Evolutionary conservation across 345 rosid species (phyloP).

Genomic region (Mercurialis annua): DNA sequence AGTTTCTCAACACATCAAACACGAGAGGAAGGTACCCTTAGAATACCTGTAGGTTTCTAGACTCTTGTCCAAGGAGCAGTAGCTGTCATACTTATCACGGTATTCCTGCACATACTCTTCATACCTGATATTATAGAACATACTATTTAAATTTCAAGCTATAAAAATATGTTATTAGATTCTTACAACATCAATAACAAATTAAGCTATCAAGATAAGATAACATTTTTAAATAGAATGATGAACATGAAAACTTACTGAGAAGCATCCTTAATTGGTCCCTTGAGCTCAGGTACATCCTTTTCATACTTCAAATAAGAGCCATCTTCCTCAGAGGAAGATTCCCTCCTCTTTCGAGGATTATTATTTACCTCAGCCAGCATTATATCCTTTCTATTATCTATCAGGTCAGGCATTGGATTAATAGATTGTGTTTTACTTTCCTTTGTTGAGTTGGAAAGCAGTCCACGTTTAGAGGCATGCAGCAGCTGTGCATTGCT

Average conservation of each 20-base stretch:
- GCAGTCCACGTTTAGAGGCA: constrained; percentile 51
- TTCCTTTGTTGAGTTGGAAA: constrained; percentile 45
- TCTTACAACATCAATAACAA: constrained; percentile 1
- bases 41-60: constrained; percentile 74
- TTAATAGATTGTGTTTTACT: constrained; percentile 42
- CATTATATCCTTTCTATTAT: constrained; percentile 47
- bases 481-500: constrained; percentile 35
- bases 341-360: constrained; percentile 45
- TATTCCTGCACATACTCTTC: constrained; percentile 75
- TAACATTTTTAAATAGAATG: not conserved
- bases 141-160: constrained; percentile 7
- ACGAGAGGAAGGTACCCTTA: constrained; percentile 7
- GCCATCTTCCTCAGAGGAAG: constrained; percentile 60
- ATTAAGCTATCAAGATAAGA: not conserved
- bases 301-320: constrained; percentile 72
- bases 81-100: constrained; percentile 68
- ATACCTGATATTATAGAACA: constrained; percentile 45
- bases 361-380: constrained; percentile 39
- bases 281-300: constrained; percentile 73
- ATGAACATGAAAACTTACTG: constrained; percentile 56
- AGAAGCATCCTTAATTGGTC: constrained; percentile 61
- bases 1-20: not conserved
- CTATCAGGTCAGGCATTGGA: constrained; percentile 27
- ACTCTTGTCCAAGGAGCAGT: constrained; percentile 65
- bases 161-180: not conserved